phyloP scores from a whole-genome alignment of 257 asterid genomes.

The Rehmannia glutinosa region DNA sequence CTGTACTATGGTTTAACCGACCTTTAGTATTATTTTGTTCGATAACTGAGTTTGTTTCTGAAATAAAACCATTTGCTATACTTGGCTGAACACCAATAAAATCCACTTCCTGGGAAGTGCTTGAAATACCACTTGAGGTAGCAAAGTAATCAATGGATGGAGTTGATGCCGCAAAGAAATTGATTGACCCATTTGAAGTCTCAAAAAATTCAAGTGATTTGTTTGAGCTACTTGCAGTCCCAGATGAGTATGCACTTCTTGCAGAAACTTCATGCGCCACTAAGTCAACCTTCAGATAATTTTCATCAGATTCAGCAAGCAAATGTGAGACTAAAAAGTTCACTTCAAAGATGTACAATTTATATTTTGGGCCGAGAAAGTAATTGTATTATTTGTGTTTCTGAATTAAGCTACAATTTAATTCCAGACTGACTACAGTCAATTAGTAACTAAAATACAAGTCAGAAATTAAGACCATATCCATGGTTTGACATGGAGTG shows the following conservation, averaged over 20 bases:
- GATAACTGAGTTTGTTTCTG: constrained; percentile 21
- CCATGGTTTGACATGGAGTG: background rate
- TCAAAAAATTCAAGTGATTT: constrained; percentile 30
- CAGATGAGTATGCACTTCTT: constrained; percentile 28
- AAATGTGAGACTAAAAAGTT: constrained; percentile 6
- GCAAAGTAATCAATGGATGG: constrained; percentile 38
- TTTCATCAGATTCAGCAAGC: constrained; percentile 26
- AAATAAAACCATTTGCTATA: constrained; percentile 23
- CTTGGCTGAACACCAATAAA: constrained; percentile 31
- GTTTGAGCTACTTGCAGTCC: constrained; percentile 26
- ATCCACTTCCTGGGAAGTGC: constrained; percentile 29
- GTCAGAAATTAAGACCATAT: background rate
- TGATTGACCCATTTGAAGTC: constrained; percentile 31
- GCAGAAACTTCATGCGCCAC: constrained; percentile 30
- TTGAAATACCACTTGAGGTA: constrained; percentile 30
- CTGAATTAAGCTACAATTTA: background rate
- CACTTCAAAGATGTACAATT: constrained; percentile 1
- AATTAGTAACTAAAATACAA: background rate
- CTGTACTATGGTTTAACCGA: constrained; percentile 20
- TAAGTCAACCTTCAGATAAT: constrained; percentile 43
- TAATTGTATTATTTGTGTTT: too few species aligned
- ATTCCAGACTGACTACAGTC: background rate
- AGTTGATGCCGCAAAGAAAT: constrained; percentile 28
- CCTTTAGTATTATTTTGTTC: constrained; percentile 27
- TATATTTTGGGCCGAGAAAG: too few species aligned